Conservation (phyloP, 768 basidiomycete genomes). For the Galerina sulciceps region DNA sequence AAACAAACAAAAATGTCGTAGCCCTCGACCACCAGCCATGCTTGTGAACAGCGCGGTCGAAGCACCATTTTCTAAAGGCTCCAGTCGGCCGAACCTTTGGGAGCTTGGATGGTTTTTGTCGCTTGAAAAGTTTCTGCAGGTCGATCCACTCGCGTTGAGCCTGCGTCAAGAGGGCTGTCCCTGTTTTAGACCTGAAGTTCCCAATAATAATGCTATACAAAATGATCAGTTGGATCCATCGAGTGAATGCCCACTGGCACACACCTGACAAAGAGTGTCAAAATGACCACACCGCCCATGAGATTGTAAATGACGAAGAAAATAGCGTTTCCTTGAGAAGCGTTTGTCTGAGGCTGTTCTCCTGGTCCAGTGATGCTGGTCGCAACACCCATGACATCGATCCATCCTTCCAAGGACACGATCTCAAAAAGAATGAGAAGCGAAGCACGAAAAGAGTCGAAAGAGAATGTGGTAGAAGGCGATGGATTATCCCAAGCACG, state of each 20-base stretch:
- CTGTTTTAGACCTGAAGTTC: constrained; percentile 88
- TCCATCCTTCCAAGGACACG: constrained; percentile 95
- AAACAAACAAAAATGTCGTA: constrained; percentile 78
- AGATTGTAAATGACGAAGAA: constrained; percentile 94
- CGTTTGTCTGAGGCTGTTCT: constrained; percentile 73
- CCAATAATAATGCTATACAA: constrained; percentile 86
- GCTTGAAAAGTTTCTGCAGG: constrained; percentile 83
- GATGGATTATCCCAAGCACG: constrained; percentile 90
- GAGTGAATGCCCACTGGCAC: constrained; percentile 23
- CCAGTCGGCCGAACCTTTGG: constrained; percentile 65
- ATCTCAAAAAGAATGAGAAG: constrained; percentile 95
- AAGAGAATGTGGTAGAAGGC: constrained; percentile 83
- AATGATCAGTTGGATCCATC: constrained; percentile 10
- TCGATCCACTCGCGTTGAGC: constrained; percentile 95
- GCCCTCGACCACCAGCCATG: constrained; percentile 90
- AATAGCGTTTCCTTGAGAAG: constrained; percentile 81
- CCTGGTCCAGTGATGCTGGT: constrained; percentile 76
- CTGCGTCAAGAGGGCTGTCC: constrained; percentile 82
- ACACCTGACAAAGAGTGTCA: constrained; percentile 90
- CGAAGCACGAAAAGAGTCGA: constrained; percentile 84
- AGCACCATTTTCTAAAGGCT: constrained; percentile 81
- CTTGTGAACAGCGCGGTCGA: constrained; percentile 86
- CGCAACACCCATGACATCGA: constrained; percentile 86
- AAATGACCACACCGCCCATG: constrained; percentile 86
- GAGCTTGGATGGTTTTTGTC: constrained; percentile 84